phyloP scores from a whole-genome alignment of 108 stramenopile species.

The Nitzschia putrida region DNA sequence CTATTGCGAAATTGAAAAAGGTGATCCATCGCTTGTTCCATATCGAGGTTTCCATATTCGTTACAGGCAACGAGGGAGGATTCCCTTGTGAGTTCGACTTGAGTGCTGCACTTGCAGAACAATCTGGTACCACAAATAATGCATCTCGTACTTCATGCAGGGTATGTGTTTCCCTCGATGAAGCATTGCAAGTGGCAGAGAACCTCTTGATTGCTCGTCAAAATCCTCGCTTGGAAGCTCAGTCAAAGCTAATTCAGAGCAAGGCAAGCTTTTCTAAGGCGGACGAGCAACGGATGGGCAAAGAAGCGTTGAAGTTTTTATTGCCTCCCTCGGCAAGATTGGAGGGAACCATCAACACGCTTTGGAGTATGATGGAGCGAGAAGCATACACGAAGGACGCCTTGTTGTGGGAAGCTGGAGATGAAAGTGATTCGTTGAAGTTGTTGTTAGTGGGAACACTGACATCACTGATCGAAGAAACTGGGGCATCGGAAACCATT shows the following conservation, averaged over 20 bases:
- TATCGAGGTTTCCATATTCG: conserved; percentile 63
- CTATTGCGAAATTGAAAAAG: conserved; percentile 66
- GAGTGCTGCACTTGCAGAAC: conserved; percentile 40
- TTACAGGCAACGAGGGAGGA: conserved; percentile 61
- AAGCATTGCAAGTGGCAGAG: conserved; percentile 71
- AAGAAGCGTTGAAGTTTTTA: conserved; percentile 34
- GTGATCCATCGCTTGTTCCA: conserved; percentile 47
- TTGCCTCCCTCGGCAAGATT: conserved; percentile 24
- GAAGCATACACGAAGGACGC: conserved; percentile 54
- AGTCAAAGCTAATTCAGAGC: background rate
- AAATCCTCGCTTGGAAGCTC: conserved; percentile 30
- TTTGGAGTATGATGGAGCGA: conserved; percentile 42
- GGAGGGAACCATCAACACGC: conserved; percentile 20
- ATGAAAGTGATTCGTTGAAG: conserved; percentile 58
- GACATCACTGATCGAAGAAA: conserved; percentile 59
- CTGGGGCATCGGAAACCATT: conserved; percentile 51
- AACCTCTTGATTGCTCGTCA: conserved; percentile 63
- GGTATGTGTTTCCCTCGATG: conserved; percentile 62
- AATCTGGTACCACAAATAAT: background rate
- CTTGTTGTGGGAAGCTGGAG: conserved; percentile 61
- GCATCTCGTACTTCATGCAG: conserved; percentile 15
- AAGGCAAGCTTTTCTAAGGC: conserved; percentile 23
- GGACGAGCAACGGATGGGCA: too few relatives aligned
- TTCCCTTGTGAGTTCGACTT: conserved; percentile 70
- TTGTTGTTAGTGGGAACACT: conserved; percentile 60